These are phyloP conservation scores for Aspergillus sp. DNA, from an alignment of 2,329 filamentous ascomycete genomes.

Conservation along the genomic window DNA sequence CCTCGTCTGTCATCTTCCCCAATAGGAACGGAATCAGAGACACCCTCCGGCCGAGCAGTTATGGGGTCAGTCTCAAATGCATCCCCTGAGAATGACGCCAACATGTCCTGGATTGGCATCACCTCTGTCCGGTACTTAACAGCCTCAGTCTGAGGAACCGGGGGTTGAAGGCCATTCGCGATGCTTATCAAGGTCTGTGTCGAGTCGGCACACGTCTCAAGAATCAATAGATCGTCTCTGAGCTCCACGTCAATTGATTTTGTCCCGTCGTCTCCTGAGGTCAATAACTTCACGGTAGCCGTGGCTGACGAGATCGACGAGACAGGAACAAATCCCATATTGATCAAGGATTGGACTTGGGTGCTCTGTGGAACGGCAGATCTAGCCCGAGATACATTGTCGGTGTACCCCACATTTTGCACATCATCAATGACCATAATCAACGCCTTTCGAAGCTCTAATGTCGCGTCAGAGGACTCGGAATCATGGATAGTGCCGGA, in stretches of 20 bases:
- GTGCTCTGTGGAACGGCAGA: conserved; percentile 27
- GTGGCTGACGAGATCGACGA: conserved; percentile 80
- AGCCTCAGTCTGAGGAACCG: conserved; percentile 71
- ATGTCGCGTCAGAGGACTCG: conserved; percentile 54
- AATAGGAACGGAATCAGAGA: conserved; percentile 24
- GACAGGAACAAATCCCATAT: conserved; percentile 74
- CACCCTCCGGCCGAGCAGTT: conserved; percentile 14
- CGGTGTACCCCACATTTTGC: conserved; percentile 39
- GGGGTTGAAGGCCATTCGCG: conserved; percentile 72
- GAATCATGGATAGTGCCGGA: conserved; percentile 61
- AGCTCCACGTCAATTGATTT: conserved; percentile 73
- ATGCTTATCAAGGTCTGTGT: conserved; percentile 83
- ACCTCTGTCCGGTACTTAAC: conserved; percentile 82
- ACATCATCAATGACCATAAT: conserved; percentile 76
- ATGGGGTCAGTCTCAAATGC: conserved; percentile 52
- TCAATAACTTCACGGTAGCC: conserved; percentile 55
- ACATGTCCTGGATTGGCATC: conserved; percentile 77
- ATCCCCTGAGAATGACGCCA: conserved; percentile 84
- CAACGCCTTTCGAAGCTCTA: conserved; percentile 72
- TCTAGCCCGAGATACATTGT: conserved; percentile 24
- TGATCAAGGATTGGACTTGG: conserved; percentile 46
- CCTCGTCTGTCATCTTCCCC: conserved; percentile 43
- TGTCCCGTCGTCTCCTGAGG: conserved; percentile 50
- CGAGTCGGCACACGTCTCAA: conserved; percentile 95
- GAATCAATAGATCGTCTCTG: conserved; percentile 74